Evolutionary conservation across 139 green algal genomes (phyloP), one percentile per base, ranked within the genome.

Genomic region (Chlorella ohadii): DNA sequence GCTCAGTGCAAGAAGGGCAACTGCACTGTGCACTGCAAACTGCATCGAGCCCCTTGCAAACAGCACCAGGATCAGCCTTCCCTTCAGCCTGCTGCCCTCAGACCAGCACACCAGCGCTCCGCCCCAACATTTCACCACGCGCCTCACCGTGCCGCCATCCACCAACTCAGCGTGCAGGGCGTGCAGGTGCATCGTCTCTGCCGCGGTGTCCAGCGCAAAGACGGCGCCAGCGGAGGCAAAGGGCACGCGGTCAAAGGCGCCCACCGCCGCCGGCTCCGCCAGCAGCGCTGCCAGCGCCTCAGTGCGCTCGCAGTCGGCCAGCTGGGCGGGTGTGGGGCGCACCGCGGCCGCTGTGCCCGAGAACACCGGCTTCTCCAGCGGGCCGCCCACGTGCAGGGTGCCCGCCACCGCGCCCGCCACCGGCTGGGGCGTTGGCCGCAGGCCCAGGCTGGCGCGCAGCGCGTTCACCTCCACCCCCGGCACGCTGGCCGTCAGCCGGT

Each of bases 331-430:
- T 13, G 41, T 83, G 22, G 90, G 90, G 15, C 74, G 72, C 61
- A 88, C 83, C 1, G 84, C 84, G 17, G 41, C 27, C 36, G 55
- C 81, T 23, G 72, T 81, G 59, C 81, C 81, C 39, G 90, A 95
- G 87, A 98, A 98, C 4, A 98, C 89, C 1, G 96, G 96, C 75
- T 94, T 88, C 82, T 99, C 96, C 55, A 99, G 91, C 3, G 95
- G 95, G 3, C 97, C 97, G 0, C 90, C 96, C 77, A 93, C 89
- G 87, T 98, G 94, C 82, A 99, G 84, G 79, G 94, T 89, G 20
- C 97, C 97, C 23, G 91, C 75, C 61, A 98, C 47, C 20, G 91
- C 91, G 15, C 96, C 97, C 17, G 94, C 93, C 0, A 97, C 47
- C 0, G 93, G 88, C 70, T 94, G 86, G 13, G 96, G 96, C 20